Evolutionary conservation across 805 yeast species (phyloP).

Genomic region (Cyberlindnera veronae): DNA sequence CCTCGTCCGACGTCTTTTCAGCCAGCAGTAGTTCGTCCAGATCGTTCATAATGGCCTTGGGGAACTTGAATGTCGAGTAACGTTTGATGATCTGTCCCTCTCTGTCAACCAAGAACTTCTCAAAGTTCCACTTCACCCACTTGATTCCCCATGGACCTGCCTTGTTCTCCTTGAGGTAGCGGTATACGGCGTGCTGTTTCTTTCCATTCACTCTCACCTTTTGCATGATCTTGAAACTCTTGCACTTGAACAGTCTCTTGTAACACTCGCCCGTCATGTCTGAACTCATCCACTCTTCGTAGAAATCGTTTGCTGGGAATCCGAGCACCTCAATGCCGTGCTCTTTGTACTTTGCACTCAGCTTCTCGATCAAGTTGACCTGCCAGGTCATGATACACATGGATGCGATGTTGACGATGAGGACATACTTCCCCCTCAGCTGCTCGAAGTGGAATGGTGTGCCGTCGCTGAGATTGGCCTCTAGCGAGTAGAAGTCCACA

Average conservation of each 20-base stretch:
- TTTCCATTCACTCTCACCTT: slow-evolving; percentile 80
- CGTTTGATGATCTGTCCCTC: slow-evolving; percentile 57
- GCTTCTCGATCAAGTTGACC: slow-evolving; percentile 63
- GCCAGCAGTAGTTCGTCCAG: slow-evolving; percentile 2
- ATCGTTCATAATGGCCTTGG: slow-evolving; percentile 5
- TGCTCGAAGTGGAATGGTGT: slow-evolving; percentile 54
- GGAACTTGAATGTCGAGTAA: slow-evolving; percentile 32
- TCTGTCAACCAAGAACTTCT: slow-evolving; percentile 57
- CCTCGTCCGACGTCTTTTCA: too few relatives aligned
- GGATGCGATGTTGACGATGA: slow-evolving; percentile 86
- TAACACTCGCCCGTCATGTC: slow-evolving; percentile 76
- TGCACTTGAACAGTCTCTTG: slow-evolving; percentile 65
- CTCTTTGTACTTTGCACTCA: slow-evolving; percentile 61
- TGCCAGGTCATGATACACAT: slow-evolving; percentile 80
- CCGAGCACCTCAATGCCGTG: slow-evolving; percentile 67
- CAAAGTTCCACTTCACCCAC: slow-evolving; percentile 72
- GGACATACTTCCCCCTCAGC: slow-evolving; percentile 73
- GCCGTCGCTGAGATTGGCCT: slow-evolving; percentile 56
- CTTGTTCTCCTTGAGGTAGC: slow-evolving; percentile 63
- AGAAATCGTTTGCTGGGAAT: slow-evolving; percentile 91
- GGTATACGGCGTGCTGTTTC: slow-evolving; percentile 63
- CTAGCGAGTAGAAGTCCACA: slow-evolving; percentile 55
- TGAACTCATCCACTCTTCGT: slow-evolving; percentile 61
- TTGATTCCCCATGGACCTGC: slow-evolving; percentile 56
- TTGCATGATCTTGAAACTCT: slow-evolving; percentile 62